Evolutionary conservation across 495 filamentous ascomycete species (phyloP).

Genomic region (Oleoguttula mirabilis): DNA sequence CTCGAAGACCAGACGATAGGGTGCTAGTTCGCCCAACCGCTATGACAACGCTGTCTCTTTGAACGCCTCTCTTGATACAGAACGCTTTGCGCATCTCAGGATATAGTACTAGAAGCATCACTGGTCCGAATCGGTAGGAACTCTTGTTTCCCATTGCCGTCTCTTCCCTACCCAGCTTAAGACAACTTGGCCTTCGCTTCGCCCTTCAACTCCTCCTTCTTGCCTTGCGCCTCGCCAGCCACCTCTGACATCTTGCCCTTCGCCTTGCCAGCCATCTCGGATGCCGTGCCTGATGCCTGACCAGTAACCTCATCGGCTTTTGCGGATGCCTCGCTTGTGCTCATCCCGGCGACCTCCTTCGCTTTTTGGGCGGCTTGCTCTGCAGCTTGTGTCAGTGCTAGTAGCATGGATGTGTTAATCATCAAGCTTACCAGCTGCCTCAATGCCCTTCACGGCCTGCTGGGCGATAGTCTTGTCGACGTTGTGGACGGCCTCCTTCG

Average conservation of each 20-base stretch:
- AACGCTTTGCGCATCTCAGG: too few relatives aligned
- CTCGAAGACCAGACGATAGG: too few relatives aligned
- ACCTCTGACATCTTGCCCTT: constrained; percentile 31
- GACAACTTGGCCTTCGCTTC: too few relatives aligned
- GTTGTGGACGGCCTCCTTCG: constrained; percentile 45
- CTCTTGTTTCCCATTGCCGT: too few relatives aligned
- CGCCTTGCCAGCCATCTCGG: constrained; percentile 20
- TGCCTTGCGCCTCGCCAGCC: constrained; percentile 21
- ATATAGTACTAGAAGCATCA: too few relatives aligned
- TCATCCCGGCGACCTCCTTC: constrained; percentile 24
- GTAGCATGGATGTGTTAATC: constrained; percentile 30
- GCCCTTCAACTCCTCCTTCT: constrained; percentile 33
- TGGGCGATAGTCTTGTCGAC: constrained; percentile 44
- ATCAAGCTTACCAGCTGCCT: constrained; percentile 34
- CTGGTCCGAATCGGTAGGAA: too few relatives aligned
- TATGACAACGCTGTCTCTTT: too few relatives aligned
- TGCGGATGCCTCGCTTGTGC: constrained; percentile 30
- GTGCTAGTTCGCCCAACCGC: too few relatives aligned
- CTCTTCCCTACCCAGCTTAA: too few relatives aligned
- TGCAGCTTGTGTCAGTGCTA: constrained; percentile 17
- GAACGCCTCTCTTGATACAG: too few relatives aligned
- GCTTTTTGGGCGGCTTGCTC: constrained; percentile 37
- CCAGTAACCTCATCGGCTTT: constrained; percentile 35
- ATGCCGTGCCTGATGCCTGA: constrained; percentile 9
- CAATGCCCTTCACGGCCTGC: constrained; percentile 48